phyloP scores from a whole-genome alignment of 768 basidiomycete genomes.

The Tricholoma bakamatsutake region DNA sequence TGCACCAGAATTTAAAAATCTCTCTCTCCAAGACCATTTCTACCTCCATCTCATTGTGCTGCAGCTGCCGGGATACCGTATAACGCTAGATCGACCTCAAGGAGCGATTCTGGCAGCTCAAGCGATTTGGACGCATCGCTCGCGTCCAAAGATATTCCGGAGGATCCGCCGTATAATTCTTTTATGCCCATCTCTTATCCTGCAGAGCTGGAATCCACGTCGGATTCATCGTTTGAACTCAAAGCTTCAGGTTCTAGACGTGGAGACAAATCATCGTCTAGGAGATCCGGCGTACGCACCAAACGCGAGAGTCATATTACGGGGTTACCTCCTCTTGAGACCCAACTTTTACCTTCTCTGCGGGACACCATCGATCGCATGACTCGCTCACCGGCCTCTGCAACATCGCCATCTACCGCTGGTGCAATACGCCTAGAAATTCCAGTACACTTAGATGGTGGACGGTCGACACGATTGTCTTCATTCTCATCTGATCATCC shows the following conservation, averaged over 20 bases:
- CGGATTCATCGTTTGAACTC: slow-evolving; percentile 29
- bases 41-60: slow-evolving; percentile 54
- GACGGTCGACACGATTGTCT: slow-evolving; percentile 8
- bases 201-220: slow-evolving; percentile 15
- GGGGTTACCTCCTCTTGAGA: slow-evolving; percentile 56
- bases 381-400: slow-evolving; percentile 48
- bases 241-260: slow-evolving; percentile 12
- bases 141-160: background rate
- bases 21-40: slow-evolving; percentile 32
- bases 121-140: slow-evolving; percentile 4
- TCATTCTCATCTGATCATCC: slow-evolving; percentile 11
- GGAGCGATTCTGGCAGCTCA: slow-evolving; percentile 4
- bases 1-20: slow-evolving; percentile 19
- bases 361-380: slow-evolving; percentile 70
- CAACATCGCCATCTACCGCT: slow-evolving; percentile 4
- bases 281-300: slow-evolving; percentile 12
- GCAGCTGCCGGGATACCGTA: slow-evolving; percentile 36
- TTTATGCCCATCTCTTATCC: slow-evolving; percentile 20
- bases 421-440: slow-evolving; percentile 7
- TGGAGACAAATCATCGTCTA: slow-evolving; percentile 9
- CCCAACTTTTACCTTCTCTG: slow-evolving; percentile 62
- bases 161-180: slow-evolving; percentile 5
- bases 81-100: slow-evolving; percentile 7
- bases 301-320: slow-evolving; percentile 39
- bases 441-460: slow-evolving; percentile 2